These are phyloP conservation scores for Dioscorea dumetorum DNA, from an alignment of 106 monocot genomes.

Conservation along the genomic window DNA sequence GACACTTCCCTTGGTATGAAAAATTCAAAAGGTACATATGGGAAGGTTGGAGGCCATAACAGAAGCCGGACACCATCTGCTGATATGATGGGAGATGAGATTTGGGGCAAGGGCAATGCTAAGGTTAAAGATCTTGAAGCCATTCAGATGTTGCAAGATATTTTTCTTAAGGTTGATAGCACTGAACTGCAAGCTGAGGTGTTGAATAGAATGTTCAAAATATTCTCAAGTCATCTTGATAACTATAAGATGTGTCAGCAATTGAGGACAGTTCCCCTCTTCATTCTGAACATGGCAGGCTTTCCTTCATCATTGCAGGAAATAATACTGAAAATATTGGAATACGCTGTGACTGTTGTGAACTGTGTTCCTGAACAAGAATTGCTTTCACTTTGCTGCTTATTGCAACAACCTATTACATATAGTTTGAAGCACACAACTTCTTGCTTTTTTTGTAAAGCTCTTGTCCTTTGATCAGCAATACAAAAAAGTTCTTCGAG, in stretches of 20 bases:
- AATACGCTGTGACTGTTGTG: constrained; percentile 97
- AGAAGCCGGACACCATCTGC: constrained; percentile 62
- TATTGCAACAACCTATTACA: constrained; percentile 86
- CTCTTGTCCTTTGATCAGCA: constrained; percentile 93
- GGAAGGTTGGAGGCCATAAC: constrained; percentile 43
- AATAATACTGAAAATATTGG: constrained; percentile 92
- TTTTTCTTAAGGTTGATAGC: constrained; percentile 95
- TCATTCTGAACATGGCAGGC: constrained; percentile 85
- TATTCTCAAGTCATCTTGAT: constrained; percentile 95
- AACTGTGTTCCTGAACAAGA: constrained; percentile 99
- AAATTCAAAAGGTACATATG: constrained; percentile 34
- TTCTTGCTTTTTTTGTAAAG: constrained; percentile 96
- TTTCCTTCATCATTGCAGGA: constrained; percentile 88
- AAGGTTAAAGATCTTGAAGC: constrained; percentile 94
- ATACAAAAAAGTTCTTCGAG: constrained; percentile 85
- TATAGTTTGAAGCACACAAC: constrained; percentile 64
- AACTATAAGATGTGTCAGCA: constrained; percentile 94
- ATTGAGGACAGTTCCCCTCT: constrained; percentile 81
- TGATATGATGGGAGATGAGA: constrained; percentile 62
- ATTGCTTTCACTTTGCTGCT: constrained; percentile 91
- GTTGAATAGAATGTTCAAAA: constrained; percentile 94
- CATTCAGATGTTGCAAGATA: constrained; percentile 98
- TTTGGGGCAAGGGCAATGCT: constrained; percentile 54
- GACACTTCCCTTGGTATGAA: constrained; percentile 20
- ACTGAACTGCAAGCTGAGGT: constrained; percentile 90